Evolutionary conservation across 2,329 filamentous ascomycete species (phyloP).

Genomic region (Diaporthe vaccinii): DNA sequence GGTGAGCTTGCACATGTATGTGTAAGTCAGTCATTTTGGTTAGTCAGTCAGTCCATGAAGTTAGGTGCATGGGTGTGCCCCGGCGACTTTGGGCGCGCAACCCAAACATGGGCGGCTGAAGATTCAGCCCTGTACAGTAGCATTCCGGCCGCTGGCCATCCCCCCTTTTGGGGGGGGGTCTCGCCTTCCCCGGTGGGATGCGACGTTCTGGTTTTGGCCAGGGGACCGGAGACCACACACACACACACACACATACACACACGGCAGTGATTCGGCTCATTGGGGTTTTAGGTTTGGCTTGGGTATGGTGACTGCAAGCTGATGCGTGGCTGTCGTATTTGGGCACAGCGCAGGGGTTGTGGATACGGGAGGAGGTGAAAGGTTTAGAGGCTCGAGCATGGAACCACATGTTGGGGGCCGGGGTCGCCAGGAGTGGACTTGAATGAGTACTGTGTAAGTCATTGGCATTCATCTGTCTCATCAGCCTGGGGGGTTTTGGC

Average conservation of each 20-base stretch:
- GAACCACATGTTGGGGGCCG: not conserved
- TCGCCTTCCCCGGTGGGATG: not conserved
- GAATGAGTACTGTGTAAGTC: not conserved
- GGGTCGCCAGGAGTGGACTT: not conserved
- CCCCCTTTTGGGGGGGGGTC: not conserved
- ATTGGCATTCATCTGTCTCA: not conserved
- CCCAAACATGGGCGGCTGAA: slow-evolving; percentile 16
- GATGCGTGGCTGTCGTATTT: not conserved
- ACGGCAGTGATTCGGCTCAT: not conserved
- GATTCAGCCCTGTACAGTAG: slow-evolving; percentile 18
- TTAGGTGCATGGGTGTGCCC: slow-evolving; percentile 18
- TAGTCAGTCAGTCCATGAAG: not conserved
- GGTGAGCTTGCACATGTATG: not conserved
- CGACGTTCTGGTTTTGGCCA: not conserved
- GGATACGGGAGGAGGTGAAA: not conserved
- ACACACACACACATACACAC: not conserved
- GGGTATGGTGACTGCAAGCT: not conserved
- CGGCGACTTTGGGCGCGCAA: not conserved
- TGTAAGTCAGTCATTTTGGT: not conserved
- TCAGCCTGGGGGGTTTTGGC: not conserved
- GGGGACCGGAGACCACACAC: not conserved
- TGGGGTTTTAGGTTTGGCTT: not conserved
- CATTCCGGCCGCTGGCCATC: not conserved
- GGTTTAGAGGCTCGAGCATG: not conserved
- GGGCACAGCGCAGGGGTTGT: not conserved